phyloP scores from a whole-genome alignment of 352 stramenopile species.

The Achlya hypogyna region DNA sequence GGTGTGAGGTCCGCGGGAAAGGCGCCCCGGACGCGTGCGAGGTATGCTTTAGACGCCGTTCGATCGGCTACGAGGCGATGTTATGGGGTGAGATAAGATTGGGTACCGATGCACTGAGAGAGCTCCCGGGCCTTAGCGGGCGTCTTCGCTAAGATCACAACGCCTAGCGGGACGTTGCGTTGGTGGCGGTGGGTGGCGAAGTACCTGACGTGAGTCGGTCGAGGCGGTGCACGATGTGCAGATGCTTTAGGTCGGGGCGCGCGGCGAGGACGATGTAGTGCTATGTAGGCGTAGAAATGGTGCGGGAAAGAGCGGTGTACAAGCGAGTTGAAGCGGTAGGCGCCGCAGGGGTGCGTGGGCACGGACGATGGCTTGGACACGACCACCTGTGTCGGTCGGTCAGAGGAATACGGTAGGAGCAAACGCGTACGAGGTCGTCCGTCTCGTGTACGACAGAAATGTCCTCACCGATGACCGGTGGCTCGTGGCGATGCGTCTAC shows the following conservation, averaged over 20 bases:
- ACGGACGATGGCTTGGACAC: constrained; percentile 89
- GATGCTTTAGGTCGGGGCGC: constrained; percentile 53
- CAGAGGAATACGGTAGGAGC: neutral
- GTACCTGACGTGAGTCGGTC: constrained; percentile 92
- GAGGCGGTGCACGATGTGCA: constrained; percentile 92
- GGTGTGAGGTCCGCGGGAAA: constrained; percentile 51
- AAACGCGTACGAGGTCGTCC: constrained; percentile 51
- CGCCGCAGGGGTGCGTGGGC: constrained; percentile 91
- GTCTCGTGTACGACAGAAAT: constrained; percentile 74
- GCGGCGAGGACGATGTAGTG: constrained; percentile 64
- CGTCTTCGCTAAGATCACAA: constrained; percentile 81
- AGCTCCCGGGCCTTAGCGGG: constrained; percentile 56
- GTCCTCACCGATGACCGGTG: constrained; percentile 82
- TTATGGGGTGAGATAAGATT: neutral
- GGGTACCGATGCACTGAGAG: constrained; percentile 58
- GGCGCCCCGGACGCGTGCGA: constrained; percentile 86
- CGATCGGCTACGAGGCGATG: constrained; percentile 38
- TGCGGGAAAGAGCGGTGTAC: constrained; percentile 28
- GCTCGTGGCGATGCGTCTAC: constrained; percentile 94
- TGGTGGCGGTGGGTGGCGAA: neutral
- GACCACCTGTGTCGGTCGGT: constrained; percentile 39
- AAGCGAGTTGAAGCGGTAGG: constrained; percentile 93
- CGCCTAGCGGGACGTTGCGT: constrained; percentile 26
- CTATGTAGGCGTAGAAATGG: constrained; percentile 1
- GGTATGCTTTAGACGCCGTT: constrained; percentile 90